Conservation (phyloP, 495 filamentous ascomycete species). For the Tuber aestivum region DNA sequence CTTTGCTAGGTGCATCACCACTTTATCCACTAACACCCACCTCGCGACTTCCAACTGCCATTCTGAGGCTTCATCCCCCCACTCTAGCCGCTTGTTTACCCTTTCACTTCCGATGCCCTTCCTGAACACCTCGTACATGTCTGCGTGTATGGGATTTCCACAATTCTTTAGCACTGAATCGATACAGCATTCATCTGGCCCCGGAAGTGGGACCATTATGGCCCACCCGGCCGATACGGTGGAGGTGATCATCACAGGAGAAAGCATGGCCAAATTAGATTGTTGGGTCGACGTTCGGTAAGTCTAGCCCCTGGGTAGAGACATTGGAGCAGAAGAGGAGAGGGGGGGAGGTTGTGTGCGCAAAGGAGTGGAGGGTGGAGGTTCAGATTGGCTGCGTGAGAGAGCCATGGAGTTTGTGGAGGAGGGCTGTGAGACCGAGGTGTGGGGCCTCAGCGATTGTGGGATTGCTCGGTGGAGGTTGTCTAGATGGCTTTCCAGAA, state of each 20-base stretch:
- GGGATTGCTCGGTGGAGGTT: slow-evolving; percentile 10
- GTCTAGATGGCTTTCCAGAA: neutral
- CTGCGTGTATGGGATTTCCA: slow-evolving; percentile 27
- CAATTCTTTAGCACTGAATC: slow-evolving; percentile 35
- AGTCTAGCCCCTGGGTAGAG: slow-evolving; percentile 84
- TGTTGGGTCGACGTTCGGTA: slow-evolving; percentile 88
- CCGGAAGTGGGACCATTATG: slow-evolving; percentile 79
- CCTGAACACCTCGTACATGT: slow-evolving; percentile 50
- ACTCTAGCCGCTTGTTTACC: slow-evolving; percentile 47
- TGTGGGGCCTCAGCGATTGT: slow-evolving; percentile 17
- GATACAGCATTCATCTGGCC: slow-evolving; percentile 83
- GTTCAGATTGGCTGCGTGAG: slow-evolving; percentile 80
- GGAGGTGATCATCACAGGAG: slow-evolving; percentile 80
- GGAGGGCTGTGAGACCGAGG: slow-evolving; percentile 52
- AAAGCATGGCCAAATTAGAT: slow-evolving; percentile 94
- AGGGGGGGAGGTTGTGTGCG: slow-evolving; percentile 55
- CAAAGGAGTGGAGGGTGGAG: slow-evolving; percentile 72
- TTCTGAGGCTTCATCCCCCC: slow-evolving; percentile 66
- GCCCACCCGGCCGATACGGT: slow-evolving; percentile 86
- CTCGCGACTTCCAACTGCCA: slow-evolving; percentile 69
- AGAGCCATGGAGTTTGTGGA: slow-evolving; percentile 93
- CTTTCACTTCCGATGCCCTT: slow-evolving; percentile 49
- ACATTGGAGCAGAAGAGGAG: slow-evolving; percentile 93
- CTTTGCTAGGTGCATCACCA: slow-evolving; percentile 63
- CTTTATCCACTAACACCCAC: slow-evolving; percentile 58